phyloP scores from a whole-genome alignment of 306 rosid genomes.

The Pachyrhizus erosus region DNA sequence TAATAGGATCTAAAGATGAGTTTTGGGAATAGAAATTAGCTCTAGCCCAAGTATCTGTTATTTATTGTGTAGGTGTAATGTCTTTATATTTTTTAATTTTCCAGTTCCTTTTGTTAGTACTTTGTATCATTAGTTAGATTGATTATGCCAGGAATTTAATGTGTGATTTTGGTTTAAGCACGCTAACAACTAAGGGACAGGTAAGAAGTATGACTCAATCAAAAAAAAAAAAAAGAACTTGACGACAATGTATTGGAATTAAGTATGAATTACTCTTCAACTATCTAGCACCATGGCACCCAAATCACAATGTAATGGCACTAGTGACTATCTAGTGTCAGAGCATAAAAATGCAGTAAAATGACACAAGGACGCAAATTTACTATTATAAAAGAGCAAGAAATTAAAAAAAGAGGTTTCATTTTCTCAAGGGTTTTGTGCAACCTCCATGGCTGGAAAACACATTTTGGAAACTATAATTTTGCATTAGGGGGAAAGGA shows the following conservation, averaged over 20 bases:
- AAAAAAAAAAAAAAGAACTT: not conserved
- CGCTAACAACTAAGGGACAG: too few species aligned
- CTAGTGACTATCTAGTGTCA: not conserved
- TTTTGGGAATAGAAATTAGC: not conserved
- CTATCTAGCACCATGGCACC: not conserved
- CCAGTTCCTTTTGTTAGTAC: not conserved
- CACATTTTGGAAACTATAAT: too few species aligned
- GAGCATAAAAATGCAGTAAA: not conserved
- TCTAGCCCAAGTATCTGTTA: not conserved
- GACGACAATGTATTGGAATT: not conserved
- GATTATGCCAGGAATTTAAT: too few species aligned
- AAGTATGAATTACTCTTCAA: too few species aligned
- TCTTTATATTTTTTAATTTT: not conserved
- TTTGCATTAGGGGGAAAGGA: not conserved
- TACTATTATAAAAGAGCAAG: not conserved
- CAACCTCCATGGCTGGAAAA: too few species aligned
- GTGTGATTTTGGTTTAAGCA: too few species aligned
- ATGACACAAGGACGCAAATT: too few species aligned
- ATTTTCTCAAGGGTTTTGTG: not conserved
- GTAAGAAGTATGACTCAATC: not conserved
- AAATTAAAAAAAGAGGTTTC: not conserved
- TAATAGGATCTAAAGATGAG: not conserved
- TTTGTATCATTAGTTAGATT: too few species aligned
- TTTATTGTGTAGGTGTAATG: not conserved
- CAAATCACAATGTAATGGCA: not conserved